These are phyloP conservation scores for Starmera pachycereana DNA, from an alignment of 805 yeast genomes.

Conservation along the genomic window DNA sequence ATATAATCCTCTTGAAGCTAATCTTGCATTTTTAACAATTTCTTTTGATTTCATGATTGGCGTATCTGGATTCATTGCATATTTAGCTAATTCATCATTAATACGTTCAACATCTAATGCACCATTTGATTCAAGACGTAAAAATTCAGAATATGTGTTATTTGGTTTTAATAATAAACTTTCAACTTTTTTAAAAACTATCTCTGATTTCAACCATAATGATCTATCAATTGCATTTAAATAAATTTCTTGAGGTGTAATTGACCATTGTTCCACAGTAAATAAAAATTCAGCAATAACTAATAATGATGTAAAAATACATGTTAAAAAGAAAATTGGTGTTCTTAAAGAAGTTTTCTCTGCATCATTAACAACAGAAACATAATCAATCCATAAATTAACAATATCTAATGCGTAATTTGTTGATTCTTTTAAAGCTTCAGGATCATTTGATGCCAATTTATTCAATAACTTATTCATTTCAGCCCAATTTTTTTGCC, in stretches of 20 bases:
- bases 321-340: conserved; percentile 66
- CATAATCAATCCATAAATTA: conserved; percentile 62
- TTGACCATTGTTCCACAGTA: conserved; percentile 44
- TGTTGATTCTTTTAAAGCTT: conserved; percentile 55
- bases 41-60: conserved; percentile 33
- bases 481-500: conserved; percentile 57
- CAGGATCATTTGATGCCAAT: conserved; percentile 39
- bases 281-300: conserved; percentile 54
- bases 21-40: conserved; percentile 37
- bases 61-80: conserved; percentile 34
- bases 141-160: conserved; percentile 46
- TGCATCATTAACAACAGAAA: conserved; percentile 54
- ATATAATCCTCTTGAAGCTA: conserved; percentile 48
- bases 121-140: conserved; percentile 49
- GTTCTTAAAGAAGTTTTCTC: conserved; percentile 61
- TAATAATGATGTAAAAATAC: conserved; percentile 53
- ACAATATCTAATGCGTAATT: conserved; percentile 47
- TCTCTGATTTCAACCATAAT: conserved; percentile 56
- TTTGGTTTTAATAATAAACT: conserved; percentile 42
- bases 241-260: conserved; percentile 17
- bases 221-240: conserved; percentile 43
- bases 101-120: conserved; percentile 42
- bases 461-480: conserved; percentile 46
- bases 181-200: conserved; percentile 50
- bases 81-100: conserved; percentile 40